Base-by-base conservation (phyloP, 73 alveolate genomes). In the Uronychia binucleata region DNA sequence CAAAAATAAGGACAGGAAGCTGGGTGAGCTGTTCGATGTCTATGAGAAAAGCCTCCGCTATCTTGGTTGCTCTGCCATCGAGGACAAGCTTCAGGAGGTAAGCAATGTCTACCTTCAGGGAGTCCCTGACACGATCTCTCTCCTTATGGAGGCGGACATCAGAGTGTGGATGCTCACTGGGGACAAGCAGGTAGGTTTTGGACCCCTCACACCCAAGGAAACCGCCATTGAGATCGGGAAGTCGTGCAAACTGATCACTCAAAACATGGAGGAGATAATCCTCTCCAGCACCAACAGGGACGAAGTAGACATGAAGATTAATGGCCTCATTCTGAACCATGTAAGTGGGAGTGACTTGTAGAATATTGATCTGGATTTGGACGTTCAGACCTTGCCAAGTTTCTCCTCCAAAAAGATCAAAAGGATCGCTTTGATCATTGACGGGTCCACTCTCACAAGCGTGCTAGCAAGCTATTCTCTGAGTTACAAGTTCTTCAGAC, bases 101-200 rank as follows among this genome's bases (percentile, higher is more conserved):
- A 77, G 26, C 90, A 77, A 57, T 97, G 93, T 89, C 95, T 98
- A 83, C 96, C 96, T 89, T 99, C 97, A 57, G 57, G 99, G 97
- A 27, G 99, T 98, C 33, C 99, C 99, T 27, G 98, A 97, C 82
- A 98, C 99, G 33, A 97, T 98, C 33, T 88, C 87, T 75, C 83
- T 94, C 75, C 85, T 98, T 80, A 92, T 94, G 90, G 98, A 87
- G 59, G 98, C 99, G 28, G 98, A 96, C 30, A 96, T 96, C 35
- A 90, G 96, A 83, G 94, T 96, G 57, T 97, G 99, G 99, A 97
- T 97, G 59, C 87, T 96, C 58, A 96, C 99, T 0, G 99, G 99
- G 1, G 99, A 97, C 85, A 97, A 97, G 93, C 86, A 91, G 81
- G n/a, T n/a, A n/a, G n/a, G n/a, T n/a, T n/a, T n/a, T n/a, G n/a